Percentiles rank a stretch among this genome's conserved stretches.
Evolutionary conservation across 2,329 filamentous ascomycete species (phyloP).

Genomic region (Hortaea werneckii): DNA sequence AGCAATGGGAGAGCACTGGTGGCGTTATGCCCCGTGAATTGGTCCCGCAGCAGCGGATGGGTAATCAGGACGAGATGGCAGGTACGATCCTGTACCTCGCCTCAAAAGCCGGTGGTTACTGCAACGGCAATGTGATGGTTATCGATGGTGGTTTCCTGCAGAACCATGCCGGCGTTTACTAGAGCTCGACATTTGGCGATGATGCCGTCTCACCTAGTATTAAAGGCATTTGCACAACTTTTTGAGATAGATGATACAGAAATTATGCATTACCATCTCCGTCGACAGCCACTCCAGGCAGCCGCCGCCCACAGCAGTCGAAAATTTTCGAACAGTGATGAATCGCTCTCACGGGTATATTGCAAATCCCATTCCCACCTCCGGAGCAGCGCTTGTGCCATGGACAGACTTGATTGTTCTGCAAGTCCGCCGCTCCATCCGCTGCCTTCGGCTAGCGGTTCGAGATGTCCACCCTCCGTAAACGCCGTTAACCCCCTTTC

Average conservation of each 20-base stretch:
- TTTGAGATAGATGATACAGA: background rate
- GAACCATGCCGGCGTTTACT: slow-evolving; percentile 18
- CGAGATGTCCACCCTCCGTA: too few relatives aligned
- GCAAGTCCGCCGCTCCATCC: background rate
- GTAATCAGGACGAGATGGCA: slow-evolving; percentile 35
- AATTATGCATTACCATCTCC: background rate
- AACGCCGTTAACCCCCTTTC: too few relatives aligned
- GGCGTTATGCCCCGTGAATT: slow-evolving; percentile 21
- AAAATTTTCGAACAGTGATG: background rate
- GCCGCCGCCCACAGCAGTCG: background rate
- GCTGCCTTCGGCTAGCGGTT: background rate
- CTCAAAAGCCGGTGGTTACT: slow-evolving; percentile 41
- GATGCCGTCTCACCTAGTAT: too few relatives aligned
- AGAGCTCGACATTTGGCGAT: background rate
- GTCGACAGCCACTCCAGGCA: background rate
- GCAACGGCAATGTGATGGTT: slow-evolving; percentile 44
- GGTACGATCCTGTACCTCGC: slow-evolving; percentile 43
- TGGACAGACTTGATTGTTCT: background rate
- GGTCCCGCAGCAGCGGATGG: slow-evolving; percentile 23
- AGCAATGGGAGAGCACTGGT: slow-evolving; percentile 26
- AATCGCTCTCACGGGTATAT: slow-evolving; percentile 1
- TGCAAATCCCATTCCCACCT: background rate
- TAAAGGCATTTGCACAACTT: background rate
- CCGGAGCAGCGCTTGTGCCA: background rate
- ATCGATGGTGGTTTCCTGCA: slow-evolving; percentile 35